phyloP scores from a whole-genome alignment of 768 basidiomycete genomes.

The Amanita muscaria region DNA sequence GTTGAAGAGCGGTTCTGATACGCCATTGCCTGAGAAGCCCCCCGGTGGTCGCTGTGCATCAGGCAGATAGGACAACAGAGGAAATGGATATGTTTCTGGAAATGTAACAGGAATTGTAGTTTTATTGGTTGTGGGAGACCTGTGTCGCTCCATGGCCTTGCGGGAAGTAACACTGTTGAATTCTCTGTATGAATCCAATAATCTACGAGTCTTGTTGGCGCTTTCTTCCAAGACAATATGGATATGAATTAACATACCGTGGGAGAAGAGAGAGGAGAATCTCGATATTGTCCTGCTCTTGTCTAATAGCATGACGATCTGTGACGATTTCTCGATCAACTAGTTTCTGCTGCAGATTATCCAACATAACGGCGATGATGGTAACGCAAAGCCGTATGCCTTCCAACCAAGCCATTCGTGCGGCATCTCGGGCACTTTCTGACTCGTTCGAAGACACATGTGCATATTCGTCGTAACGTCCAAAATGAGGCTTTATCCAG shows the following conservation, averaged over 20 bases:
- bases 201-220: conserved; percentile 30
- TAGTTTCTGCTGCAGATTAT: conserved; percentile 77
- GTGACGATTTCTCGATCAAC: conserved; percentile 54
- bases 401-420: conserved; percentile 85
- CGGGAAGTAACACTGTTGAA: conserved; percentile 60
- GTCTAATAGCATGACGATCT: conserved; percentile 52
- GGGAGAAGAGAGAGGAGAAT: conserved; percentile 76
- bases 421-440: conserved; percentile 57
- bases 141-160: conserved; percentile 61
- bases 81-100: conserved; percentile 91
- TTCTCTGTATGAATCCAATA: conserved; percentile 85
- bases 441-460: conserved; percentile 57
- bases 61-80: conserved; percentile 62
- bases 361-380: conserved; percentile 81
- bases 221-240: neutral
- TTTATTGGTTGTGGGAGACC: conserved; percentile 48
- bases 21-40: conserved; percentile 25
- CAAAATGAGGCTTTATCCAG: conserved; percentile 95
- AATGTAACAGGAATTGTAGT: conserved; percentile 69
- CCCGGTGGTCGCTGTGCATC: conserved; percentile 30
- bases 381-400: conserved; percentile 84
- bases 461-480: conserved; percentile 77
- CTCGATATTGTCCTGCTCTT: conserved; percentile 92
- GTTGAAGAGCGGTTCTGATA: conserved; percentile 51
- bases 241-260: conserved; percentile 38